Conservation (phyloP, 176 grass and related monocot species). For the Thinopyrum elongatum region DNA sequence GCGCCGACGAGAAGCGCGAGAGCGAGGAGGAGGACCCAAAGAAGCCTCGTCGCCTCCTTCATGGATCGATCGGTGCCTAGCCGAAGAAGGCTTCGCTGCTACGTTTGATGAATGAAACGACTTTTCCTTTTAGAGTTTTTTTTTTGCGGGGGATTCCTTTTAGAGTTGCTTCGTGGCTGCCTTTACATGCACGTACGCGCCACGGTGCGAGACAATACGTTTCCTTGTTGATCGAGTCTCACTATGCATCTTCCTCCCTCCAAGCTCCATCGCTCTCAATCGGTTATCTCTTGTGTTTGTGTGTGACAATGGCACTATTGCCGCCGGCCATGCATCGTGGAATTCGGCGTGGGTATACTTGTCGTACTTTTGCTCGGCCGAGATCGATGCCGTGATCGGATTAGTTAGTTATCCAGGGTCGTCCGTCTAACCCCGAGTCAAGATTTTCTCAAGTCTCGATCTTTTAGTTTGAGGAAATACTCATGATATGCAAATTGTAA, state of each 20-base stretch:
- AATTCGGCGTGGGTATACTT: neutral
- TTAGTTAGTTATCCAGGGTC: neutral
- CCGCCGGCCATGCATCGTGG: neutral
- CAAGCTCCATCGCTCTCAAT: neutral
- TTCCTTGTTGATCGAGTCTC: neutral
- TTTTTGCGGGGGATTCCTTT: no score
- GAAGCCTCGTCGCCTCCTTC: conserved; percentile 8
- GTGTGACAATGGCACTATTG: neutral
- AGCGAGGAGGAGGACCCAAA: neutral
- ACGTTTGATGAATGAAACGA: neutral
- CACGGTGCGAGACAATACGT: neutral
- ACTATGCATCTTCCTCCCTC: neutral
- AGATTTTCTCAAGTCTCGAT: no score
- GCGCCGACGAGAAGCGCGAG: neutral
- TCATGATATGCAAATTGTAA: no score
- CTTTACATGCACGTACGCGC: neutral
- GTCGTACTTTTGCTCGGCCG: neutral
- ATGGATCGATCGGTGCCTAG: neutral
- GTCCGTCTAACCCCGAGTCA: neutral
- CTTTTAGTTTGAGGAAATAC: no score
- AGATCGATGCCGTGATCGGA: neutral
- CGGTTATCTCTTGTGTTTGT: neutral
- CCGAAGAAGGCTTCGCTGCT: neutral
- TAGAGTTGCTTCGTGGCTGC: neutral
- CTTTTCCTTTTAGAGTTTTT: neutral